Conservation (phyloP, 768 basidiomycete genomes). For the Lepiota venenata region DNA sequence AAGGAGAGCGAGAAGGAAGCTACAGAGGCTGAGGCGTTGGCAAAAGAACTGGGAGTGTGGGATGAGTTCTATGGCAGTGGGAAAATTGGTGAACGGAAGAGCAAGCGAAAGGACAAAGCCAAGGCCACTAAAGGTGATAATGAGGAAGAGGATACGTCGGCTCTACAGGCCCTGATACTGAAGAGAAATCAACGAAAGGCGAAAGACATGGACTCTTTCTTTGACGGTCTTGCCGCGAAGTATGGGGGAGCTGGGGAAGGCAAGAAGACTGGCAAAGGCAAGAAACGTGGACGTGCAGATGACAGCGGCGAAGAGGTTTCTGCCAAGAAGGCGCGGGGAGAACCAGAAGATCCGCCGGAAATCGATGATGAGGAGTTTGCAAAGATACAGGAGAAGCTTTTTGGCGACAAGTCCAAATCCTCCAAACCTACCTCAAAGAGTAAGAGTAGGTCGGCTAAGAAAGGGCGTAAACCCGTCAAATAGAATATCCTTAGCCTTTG, state of each 20-base stretch:
- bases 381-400: constrained; percentile 54
- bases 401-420: constrained; percentile 39
- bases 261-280: constrained; percentile 49
- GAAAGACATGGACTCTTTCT: constrained; percentile 66
- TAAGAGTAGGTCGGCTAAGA: constrained; percentile 24
- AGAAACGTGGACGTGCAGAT: constrained; percentile 46
- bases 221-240: constrained; percentile 73
- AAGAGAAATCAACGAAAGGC: constrained; percentile 65
- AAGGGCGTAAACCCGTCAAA: neutral
- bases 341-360: constrained; percentile 43
- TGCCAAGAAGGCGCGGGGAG: constrained; percentile 47
- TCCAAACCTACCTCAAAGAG: constrained; percentile 22
- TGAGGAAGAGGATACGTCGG: constrained; percentile 50
- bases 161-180: constrained; percentile 77
- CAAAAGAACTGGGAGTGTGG: constrained; percentile 90
- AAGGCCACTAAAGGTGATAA: constrained; percentile 30
- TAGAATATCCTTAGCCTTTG: neutral
- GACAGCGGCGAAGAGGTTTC: constrained; percentile 38
- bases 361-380: constrained; percentile 67
- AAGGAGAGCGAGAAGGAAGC: constrained; percentile 80
- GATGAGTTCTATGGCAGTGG: constrained; percentile 88
- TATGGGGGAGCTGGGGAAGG: constrained; percentile 50
- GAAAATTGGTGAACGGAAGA: constrained; percentile 59
- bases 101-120: constrained; percentile 42
- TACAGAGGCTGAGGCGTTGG: constrained; percentile 76